Conservation (phyloP, 2,329 filamentous ascomycete genomes). For the Chrysosporium keratinophilum region DNA sequence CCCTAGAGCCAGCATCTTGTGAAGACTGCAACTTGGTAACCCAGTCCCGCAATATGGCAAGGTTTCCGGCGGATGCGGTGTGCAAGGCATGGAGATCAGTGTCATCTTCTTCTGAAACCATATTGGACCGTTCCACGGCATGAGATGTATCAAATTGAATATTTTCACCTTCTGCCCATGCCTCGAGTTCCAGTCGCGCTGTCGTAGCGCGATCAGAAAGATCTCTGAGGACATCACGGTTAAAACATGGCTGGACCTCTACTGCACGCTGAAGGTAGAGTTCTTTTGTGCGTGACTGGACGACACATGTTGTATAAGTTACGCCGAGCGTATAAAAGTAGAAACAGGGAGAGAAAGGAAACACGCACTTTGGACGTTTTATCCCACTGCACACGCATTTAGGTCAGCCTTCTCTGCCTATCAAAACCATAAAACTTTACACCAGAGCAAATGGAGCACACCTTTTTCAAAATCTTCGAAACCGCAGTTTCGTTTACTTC, state of each 20-base stretch:
- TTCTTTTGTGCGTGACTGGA: slow-evolving; percentile 84
- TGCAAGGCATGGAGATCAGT: slow-evolving; percentile 80
- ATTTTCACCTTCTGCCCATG: slow-evolving; percentile 94
- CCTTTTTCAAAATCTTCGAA: slow-evolving; percentile 97
- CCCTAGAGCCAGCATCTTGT: slow-evolving; percentile 57
- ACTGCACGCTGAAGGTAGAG: slow-evolving; percentile 91
- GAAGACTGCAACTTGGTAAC: slow-evolving; percentile 58
- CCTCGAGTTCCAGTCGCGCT: slow-evolving; percentile 86
- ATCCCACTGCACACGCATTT: slow-evolving; percentile 59
- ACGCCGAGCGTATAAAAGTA: slow-evolving; percentile 4
- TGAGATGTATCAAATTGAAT: slow-evolving; percentile 61
- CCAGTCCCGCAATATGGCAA: slow-evolving; percentile 67
- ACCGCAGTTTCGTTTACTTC: slow-evolving; percentile 97
- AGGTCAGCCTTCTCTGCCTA: slow-evolving; percentile 9
- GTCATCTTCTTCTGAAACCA: slow-evolving; percentile 70
- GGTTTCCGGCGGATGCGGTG: slow-evolving; percentile 64
- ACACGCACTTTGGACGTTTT: slow-evolving; percentile 77
- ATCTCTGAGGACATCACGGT: slow-evolving; percentile 90
- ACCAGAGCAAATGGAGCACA: slow-evolving; percentile 27
- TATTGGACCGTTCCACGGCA: slow-evolving; percentile 26
- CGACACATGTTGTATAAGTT: slow-evolving; percentile 16
- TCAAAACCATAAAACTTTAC: slow-evolving; percentile 5
- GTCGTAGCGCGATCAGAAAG: slow-evolving; percentile 94
- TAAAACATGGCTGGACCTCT: slow-evolving; percentile 97
- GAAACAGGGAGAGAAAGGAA: slow-evolving; percentile 6